These are phyloP conservation scores for Trichoderma lentiforme DNA, from an alignment of 2,329 filamentous ascomycete species.

Conservation along the genomic window DNA sequence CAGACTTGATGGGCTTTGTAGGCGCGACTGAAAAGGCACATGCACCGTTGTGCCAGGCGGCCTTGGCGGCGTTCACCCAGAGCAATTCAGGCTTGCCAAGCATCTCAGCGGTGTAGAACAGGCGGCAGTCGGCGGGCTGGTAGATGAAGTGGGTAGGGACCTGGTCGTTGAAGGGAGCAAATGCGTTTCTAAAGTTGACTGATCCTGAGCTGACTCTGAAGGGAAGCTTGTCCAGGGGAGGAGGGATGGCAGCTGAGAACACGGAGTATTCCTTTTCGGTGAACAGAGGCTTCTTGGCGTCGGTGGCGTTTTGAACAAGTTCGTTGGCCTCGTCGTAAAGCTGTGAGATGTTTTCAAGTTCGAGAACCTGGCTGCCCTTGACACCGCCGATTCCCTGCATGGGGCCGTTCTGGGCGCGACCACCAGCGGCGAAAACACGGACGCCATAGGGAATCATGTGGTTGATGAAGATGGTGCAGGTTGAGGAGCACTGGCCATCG, in stretches of 20 bases:
- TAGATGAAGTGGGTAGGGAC: slow-evolving; percentile 56
- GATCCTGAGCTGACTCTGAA: neutral
- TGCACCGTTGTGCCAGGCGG: slow-evolving; percentile 6
- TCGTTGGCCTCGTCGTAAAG: neutral
- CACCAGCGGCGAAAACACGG: slow-evolving; percentile 56
- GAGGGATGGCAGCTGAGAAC: neutral
- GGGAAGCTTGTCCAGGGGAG: neutral
- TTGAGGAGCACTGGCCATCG: slow-evolving; percentile 59
- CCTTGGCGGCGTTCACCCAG: slow-evolving; percentile 39
- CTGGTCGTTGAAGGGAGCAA: slow-evolving; percentile 29
- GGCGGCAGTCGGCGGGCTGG: slow-evolving; percentile 54
- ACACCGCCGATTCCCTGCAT: slow-evolving; percentile 60
- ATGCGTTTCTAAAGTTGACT: slow-evolving; percentile 22
- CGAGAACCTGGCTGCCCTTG: slow-evolving; percentile 47
- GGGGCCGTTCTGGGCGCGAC: slow-evolving; percentile 46
- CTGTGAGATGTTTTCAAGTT: slow-evolving; percentile 25
- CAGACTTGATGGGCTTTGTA: neutral
- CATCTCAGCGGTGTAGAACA: slow-evolving; percentile 54
- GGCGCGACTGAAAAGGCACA: neutral
- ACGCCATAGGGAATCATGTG: slow-evolving; percentile 51
- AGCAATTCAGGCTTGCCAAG: slow-evolving; percentile 34
- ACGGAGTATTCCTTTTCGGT: neutral
- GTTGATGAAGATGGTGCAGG: slow-evolving; percentile 57
- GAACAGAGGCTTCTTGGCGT: neutral
- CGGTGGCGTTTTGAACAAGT: neutral